Percentiles rank a stretch among this genome's conserved stretches.
Conservation (phyloP, 306 rosid species). For the Carpinus viminea region DNA sequence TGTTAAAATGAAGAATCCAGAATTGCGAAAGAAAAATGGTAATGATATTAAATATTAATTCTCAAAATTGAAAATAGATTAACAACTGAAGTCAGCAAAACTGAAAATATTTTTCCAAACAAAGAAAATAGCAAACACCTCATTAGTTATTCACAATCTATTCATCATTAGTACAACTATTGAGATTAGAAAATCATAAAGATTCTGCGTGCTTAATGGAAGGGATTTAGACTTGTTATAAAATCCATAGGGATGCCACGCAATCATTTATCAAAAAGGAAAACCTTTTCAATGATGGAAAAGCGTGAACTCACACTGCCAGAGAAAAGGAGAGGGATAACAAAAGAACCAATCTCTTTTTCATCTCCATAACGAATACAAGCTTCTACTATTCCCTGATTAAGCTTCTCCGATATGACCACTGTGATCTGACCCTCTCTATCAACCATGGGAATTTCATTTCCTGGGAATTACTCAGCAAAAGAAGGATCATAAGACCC, state of each 20-base stretch:
- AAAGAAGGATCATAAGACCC: conserved; percentile 2
- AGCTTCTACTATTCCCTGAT: conserved; percentile 23
- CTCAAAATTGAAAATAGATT: background rate
- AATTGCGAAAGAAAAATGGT: background rate
- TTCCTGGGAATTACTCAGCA: conserved; percentile 17
- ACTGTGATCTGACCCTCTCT: conserved; percentile 28
- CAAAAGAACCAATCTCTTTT: conserved; percentile 18
- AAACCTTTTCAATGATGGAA: background rate
- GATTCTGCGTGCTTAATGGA: background rate
- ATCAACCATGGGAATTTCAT: conserved; percentile 17
- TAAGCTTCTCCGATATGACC: conserved; percentile 24
- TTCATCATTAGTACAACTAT: background rate
- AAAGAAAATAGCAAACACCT: background rate
- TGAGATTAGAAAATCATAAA: background rate
- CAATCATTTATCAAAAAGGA: background rate
- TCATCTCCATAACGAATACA: conserved; percentile 24
- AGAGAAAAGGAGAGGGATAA: conserved; percentile 21
- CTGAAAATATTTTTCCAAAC: background rate
- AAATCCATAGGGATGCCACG: background rate
- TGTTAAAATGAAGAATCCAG: background rate
- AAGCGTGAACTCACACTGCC: conserved; percentile 34
- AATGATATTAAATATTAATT: background rate
- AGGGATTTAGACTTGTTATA: background rate
- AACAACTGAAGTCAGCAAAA: background rate
- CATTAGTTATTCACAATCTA: background rate